Evolutionary conservation across 768 basidiomycete species (phyloP).

Genomic region (Serpula lacrymans): DNA sequence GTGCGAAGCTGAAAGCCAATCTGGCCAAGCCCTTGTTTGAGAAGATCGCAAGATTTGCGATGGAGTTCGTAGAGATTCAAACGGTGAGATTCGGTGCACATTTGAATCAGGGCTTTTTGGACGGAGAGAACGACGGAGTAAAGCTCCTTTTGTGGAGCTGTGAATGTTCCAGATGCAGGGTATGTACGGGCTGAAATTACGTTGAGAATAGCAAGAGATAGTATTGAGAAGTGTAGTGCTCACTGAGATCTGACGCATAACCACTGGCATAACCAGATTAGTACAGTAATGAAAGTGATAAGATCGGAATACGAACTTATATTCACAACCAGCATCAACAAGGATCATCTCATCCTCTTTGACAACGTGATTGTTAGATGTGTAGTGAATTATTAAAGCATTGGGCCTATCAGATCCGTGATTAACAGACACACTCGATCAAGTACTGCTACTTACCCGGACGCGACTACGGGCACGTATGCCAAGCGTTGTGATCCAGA

Average conservation of each 20-base stretch:
- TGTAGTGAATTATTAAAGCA: conserved; percentile 91
- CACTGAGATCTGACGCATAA: conserved; percentile 94
- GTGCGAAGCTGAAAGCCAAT: conserved; percentile 39
- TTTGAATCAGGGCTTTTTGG: conserved; percentile 61
- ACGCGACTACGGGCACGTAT: conserved; percentile 98
- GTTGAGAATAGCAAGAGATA: conserved; percentile 3
- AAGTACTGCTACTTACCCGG: conserved; percentile 57
- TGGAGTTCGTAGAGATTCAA: conserved; percentile 78
- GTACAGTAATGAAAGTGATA: conserved; percentile 1
- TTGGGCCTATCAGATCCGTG: conserved; percentile 68
- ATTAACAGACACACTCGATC: not conserved
- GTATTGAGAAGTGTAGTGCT: conserved; percentile 15
- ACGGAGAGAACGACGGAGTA: conserved; percentile 75
- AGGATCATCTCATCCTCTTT: conserved; percentile 72
- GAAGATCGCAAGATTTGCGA: conserved; percentile 58
- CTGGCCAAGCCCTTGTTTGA: conserved; percentile 72
- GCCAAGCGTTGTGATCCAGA: conserved; percentile 82
- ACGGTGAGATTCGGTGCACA: conserved; percentile 56
- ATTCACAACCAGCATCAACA: conserved; percentile 92
- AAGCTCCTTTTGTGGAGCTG: conserved; percentile 74
- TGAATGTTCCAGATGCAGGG: conserved; percentile 81
- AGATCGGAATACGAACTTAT: conserved; percentile 52
- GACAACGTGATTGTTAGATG: conserved; percentile 80
- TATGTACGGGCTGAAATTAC: conserved; percentile 70
- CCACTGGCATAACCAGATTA: conserved; percentile 47